Evolutionary conservation across 305 asterid genomes (phyloP).

Genomic region (Coffea humblotiana): DNA sequence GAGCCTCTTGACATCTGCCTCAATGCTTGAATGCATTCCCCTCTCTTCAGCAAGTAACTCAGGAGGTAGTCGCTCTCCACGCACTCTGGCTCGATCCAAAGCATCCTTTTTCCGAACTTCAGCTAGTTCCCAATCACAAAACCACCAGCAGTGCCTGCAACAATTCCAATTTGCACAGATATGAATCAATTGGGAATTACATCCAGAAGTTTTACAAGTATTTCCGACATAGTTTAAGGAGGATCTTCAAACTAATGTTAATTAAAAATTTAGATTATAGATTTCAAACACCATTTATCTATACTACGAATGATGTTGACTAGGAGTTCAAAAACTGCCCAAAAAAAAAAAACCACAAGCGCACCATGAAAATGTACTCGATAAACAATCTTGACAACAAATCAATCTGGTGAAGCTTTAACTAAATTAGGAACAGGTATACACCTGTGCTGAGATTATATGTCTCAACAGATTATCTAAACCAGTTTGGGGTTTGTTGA

Average conservation of each 20-base stretch:
- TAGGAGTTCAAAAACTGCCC: neutral
- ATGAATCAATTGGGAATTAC: neutral
- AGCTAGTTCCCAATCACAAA: constrained; percentile 33
- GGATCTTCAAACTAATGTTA: neutral
- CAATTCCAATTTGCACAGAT: neutral
- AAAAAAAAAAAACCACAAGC: neutral
- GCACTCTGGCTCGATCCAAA: too few relatives aligned
- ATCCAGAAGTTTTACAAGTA: neutral
- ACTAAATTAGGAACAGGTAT: neutral
- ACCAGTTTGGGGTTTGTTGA: neutral
- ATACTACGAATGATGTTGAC: neutral
- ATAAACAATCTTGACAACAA: neutral
- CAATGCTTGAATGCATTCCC: too few relatives aligned
- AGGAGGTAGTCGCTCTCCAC: constrained; percentile 24
- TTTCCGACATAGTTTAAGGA: neutral
- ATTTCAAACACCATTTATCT: neutral
- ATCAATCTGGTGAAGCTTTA: neutral
- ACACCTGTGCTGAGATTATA: neutral
- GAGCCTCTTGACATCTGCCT: too few relatives aligned
- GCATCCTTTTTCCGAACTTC: constrained; percentile 29
- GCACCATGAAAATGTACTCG: neutral
- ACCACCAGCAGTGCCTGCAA: too few relatives aligned
- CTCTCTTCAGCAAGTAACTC: constrained; percentile 34
- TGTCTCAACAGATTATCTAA: neutral
- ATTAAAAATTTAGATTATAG: neutral